These are phyloP conservation scores for Zoysia pacifica DNA, from an alignment of 176 grass and related monocot genomes.

Conservation along the genomic window DNA sequence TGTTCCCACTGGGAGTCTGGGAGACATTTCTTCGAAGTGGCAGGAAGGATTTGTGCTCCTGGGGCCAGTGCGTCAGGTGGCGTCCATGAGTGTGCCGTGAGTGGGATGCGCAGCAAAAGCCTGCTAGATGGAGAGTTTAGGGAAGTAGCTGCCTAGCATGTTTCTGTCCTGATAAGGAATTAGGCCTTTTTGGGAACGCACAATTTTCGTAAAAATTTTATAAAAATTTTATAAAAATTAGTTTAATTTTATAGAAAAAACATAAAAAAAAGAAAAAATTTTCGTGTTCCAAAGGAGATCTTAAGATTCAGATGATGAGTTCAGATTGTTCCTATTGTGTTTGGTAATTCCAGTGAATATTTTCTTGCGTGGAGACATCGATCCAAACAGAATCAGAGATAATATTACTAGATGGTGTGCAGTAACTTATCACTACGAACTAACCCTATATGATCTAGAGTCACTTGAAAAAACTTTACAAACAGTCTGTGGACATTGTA, in stretches of 20 bases:
- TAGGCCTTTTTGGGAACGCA: no score
- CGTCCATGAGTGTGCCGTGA: slow-evolving; percentile 47
- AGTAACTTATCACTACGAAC: not conserved
- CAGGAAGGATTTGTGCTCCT: slow-evolving; percentile 2
- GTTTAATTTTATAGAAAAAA: no score
- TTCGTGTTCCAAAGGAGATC: no score
- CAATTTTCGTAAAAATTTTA: no score
- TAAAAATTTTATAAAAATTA: no score
- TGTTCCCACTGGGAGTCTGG: slow-evolving; percentile 29
- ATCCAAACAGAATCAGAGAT: not conserved
- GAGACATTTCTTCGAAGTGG: slow-evolving; percentile 17
- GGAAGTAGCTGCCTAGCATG: not conserved
- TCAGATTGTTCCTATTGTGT: no score
- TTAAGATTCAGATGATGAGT: no score
- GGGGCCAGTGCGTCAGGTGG: slow-evolving; percentile 28
- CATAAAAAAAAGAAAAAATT: no score
- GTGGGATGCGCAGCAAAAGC: slow-evolving; percentile 38
- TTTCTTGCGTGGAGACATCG: not conserved
- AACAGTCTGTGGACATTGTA: not conserved
- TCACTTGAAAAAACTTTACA: not conserved
- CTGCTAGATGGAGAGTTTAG: slow-evolving; percentile 1
- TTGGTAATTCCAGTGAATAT: no score
- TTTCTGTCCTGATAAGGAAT: slow-evolving; percentile 33
- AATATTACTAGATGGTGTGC: not conserved
- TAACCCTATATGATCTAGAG: not conserved